phyloP scores from a whole-genome alignment of 176 grass and related monocot species.

The Luzula sylvatica region DNA sequence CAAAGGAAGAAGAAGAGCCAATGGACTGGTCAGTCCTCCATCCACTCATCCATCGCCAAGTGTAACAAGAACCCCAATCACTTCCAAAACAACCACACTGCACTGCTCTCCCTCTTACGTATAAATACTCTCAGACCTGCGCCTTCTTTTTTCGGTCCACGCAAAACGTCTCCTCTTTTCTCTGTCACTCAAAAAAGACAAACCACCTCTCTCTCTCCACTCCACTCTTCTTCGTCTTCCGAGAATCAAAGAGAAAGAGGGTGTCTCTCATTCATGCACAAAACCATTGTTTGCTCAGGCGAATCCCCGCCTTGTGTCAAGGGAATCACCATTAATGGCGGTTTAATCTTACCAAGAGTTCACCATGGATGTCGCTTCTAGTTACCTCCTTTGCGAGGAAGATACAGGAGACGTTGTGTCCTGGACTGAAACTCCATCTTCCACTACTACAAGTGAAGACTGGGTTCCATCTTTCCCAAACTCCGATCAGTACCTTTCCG shows the following conservation, averaged over 20 bases:
- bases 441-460: background rate
- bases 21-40: too few species aligned
- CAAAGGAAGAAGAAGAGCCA: too few species aligned
- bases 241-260: constrained; percentile 12
- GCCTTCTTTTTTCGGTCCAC: constrained; percentile 18
- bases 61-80: too few species aligned
- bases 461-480: constrained; percentile 1
- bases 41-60: too few species aligned
- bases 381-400: constrained; percentile 32
- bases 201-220: constrained; percentile 19
- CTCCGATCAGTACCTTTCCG: background rate
- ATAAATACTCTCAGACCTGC: constrained; percentile 3
- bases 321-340: constrained; percentile 2
- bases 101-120: too few species aligned
- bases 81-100: background rate
- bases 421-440: constrained; percentile 3
- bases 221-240: background rate
- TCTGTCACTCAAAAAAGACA: constrained; percentile 24
- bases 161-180: constrained; percentile 25
- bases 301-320: constrained; percentile 7
- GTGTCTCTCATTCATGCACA: constrained; percentile 24
- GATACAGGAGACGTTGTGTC: constrained; percentile 24
- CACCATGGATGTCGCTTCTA: background rate
- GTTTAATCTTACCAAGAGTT: background rate
- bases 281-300: constrained; percentile 12